Conservation (phyloP, 352 stramenopile genomes). For the Phytophthora boehmeriae region DNA sequence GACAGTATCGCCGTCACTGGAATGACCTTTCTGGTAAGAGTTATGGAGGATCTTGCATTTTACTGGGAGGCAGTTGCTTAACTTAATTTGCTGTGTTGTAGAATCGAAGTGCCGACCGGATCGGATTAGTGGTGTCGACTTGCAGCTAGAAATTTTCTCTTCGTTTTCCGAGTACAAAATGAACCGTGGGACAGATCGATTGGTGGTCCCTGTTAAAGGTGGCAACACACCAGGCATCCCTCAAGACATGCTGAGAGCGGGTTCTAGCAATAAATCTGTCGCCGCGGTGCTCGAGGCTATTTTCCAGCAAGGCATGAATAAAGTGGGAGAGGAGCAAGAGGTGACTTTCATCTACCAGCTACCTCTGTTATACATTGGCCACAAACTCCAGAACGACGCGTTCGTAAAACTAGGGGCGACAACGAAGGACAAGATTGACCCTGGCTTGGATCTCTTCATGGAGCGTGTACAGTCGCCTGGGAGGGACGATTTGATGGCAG, state of each 20-base stretch:
- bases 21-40: conserved; percentile 56
- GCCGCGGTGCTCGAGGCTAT: conserved; percentile 46
- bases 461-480: conserved; percentile 59
- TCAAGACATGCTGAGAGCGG: conserved; percentile 45
- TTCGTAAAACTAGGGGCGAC: conserved; percentile 41
- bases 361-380: conserved; percentile 58
- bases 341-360: conserved; percentile 59
- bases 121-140: conserved; percentile 48
- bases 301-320: conserved; percentile 54
- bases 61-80: background rate
- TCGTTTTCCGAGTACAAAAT: conserved; percentile 55
- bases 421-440: conserved; percentile 55
- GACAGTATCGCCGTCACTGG: conserved; percentile 58
- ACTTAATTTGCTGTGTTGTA: conserved; percentile 10
- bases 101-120: conserved; percentile 40
- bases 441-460: conserved; percentile 53
- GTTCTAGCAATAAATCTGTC: conserved; percentile 37
- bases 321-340: conserved; percentile 50
- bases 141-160: conserved; percentile 56
- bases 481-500: conserved; percentile 66
- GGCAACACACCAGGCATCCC: conserved; percentile 35
- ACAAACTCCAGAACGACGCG: conserved; percentile 48
- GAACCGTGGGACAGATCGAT: conserved; percentile 42
- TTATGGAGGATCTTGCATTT: conserved; percentile 1
- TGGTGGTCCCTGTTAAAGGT: conserved; percentile 38